A percentile compares a stretch with the other conserved stretches of the same genome.
phyloP scores from a whole-genome alignment of 208 protist species.

The Crithidia brevicula region DNA sequence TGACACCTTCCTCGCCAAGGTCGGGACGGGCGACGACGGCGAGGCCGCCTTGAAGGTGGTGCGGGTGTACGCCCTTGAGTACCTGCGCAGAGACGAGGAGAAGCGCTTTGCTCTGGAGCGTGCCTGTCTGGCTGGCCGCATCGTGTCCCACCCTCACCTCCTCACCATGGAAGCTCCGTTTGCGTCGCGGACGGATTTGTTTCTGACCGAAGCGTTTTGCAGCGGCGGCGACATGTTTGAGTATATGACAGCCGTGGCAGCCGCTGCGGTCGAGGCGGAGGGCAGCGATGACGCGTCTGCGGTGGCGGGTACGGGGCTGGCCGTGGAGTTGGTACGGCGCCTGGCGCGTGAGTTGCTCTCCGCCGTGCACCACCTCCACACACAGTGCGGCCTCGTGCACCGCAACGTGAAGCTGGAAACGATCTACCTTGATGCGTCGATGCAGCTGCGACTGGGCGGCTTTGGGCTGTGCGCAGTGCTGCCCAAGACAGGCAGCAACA shows the following conservation, averaged over 20 bases:
- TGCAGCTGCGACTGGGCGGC: conserved; percentile 54
- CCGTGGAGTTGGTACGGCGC: conserved; percentile 34
- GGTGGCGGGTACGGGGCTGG: conserved; percentile 8
- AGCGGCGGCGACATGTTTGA: conserved; percentile 64
- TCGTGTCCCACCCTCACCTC: conserved; percentile 51
- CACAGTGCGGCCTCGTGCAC: conserved; percentile 57
- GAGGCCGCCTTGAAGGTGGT: conserved; percentile 36
- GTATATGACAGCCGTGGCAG: conserved; percentile 35
- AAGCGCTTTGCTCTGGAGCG: conserved; percentile 66
- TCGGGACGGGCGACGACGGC: background rate
- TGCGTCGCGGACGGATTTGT: conserved; percentile 58
- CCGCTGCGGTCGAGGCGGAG: conserved; percentile 9
- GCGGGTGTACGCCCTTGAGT: conserved; percentile 68
- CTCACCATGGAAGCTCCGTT: conserved; percentile 43
- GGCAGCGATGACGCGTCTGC: background rate
- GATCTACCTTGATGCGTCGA: conserved; percentile 57
- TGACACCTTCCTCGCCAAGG: conserved; percentile 57
- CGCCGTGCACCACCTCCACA: conserved; percentile 63
- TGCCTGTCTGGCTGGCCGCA: conserved; percentile 44
- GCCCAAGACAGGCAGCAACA: background rate
- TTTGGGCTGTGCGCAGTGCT: conserved; percentile 67
- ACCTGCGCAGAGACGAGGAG: conserved; percentile 47
- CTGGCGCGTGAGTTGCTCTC: conserved; percentile 58
- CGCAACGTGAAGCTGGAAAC: conserved; percentile 84
- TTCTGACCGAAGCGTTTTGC: conserved; percentile 62